A percentile compares a stretch with the other conserved stretches of the same genome.
Evolutionary conservation across 192 early-diverging fungal species (phyloP).

Genomic region (Cetraspora pellucida): DNA sequence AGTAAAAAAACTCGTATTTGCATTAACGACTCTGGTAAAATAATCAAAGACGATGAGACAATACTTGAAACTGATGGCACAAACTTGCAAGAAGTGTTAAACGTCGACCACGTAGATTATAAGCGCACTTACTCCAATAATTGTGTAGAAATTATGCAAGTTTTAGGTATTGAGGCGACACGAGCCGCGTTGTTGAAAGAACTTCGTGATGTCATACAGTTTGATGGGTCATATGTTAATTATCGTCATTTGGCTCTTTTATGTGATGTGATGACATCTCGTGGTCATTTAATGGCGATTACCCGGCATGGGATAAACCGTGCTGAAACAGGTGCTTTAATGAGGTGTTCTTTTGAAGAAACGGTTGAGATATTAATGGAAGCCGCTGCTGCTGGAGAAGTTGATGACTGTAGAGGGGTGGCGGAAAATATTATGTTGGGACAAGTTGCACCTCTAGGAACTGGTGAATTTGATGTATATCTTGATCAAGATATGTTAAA

Average conservation of each 20-base stretch:
- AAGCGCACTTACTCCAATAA: slow-evolving; percentile 87
- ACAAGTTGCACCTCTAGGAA: slow-evolving; percentile 94
- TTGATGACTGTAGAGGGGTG: slow-evolving; percentile 95
- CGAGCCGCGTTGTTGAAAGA: slow-evolving; percentile 87
- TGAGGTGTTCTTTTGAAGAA: slow-evolving; percentile 97
- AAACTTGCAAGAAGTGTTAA: slow-evolving; percentile 86
- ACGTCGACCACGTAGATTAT: slow-evolving; percentile 80
- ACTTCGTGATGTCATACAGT: slow-evolving; percentile 90
- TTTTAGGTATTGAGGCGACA: slow-evolving; percentile 97
- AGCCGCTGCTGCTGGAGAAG: slow-evolving; percentile 85
- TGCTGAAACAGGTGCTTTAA: slow-evolving; percentile 89
- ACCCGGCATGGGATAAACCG: slow-evolving; percentile 98
- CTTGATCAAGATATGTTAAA: slow-evolving; percentile 92
- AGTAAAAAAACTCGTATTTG: slow-evolving; percentile 51
- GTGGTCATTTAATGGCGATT: slow-evolving; percentile 93
- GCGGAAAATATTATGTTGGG: slow-evolving; percentile 98
- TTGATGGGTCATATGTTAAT: slow-evolving; percentile 97
- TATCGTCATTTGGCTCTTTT: slow-evolving; percentile 95
- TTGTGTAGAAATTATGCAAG: slow-evolving; percentile 86
- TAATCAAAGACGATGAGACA: slow-evolving; percentile 67
- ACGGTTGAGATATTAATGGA: slow-evolving; percentile 98
- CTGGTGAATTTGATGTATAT: slow-evolving; percentile 91
- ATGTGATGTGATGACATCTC: slow-evolving; percentile 95
- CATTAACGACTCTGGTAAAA: slow-evolving; percentile 64
- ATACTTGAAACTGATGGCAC: slow-evolving; percentile 93